Conservation (phyloP, 306 rosid genomes). For the Sophora flavescens region DNA sequence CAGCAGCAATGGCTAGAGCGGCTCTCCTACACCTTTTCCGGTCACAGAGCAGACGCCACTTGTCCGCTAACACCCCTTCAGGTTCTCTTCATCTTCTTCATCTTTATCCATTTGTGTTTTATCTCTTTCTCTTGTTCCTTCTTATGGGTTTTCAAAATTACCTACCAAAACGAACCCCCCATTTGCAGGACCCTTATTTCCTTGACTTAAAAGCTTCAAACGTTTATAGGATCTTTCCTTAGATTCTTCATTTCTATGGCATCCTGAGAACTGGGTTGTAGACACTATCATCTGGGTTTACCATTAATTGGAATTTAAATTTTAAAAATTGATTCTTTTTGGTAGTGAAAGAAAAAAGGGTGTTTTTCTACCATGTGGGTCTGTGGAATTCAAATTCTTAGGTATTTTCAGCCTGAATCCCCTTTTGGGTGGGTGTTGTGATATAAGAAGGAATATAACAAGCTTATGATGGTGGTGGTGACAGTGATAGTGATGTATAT, state of each 20-base stretch:
- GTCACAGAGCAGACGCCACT: constrained; percentile 56
- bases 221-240: neutral
- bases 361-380: neutral
- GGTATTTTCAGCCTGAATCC: too few relatives aligned
- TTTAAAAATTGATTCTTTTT: neutral
- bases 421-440: neutral
- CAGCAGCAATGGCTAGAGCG: constrained; percentile 62
- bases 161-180: neutral
- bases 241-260: neutral
- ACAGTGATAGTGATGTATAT: too few relatives aligned
- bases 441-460: neutral
- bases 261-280: neutral
- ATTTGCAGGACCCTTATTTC: neutral
- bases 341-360: neutral
- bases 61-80: constrained; percentile 43
- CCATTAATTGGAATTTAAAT: neutral
- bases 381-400: neutral
- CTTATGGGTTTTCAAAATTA: neutral
- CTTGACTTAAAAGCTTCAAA: neutral
- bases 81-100: constrained; percentile 50
- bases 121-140: neutral
- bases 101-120: neutral
- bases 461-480: neutral
- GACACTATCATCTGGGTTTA: neutral
- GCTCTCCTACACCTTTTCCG: constrained; percentile 68